Evolutionary conservation across 352 stramenopile species (phyloP), one percentile per base, ranked within the genome.

Genomic region (Pythium brassicae): DNA sequence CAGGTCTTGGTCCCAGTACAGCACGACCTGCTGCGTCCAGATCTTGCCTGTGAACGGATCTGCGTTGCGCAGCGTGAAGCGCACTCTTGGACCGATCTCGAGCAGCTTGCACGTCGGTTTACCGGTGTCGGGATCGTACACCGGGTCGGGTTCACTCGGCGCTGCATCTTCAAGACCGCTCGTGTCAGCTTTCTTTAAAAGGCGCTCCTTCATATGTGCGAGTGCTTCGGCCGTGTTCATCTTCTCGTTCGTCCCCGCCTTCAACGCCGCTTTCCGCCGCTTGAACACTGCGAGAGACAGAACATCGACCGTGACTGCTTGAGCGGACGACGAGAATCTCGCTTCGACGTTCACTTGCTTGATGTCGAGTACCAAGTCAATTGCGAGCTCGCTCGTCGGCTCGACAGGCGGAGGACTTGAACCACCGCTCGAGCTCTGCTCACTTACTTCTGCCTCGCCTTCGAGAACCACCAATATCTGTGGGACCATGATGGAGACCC

Each of bases 1-100:
- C 23, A 89, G 59, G 14, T 87, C 74, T 34, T 89, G 77, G 47
- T 91, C 78, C 81, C 81, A 91, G 48, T 89, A 91, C 5, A 89
- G 3, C 1, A 71, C 68, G 7, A 76, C 65, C 60, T 82, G 78
- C 34, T 87, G 63, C 3, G 73, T 52, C 19, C 71, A 72, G 9
- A 89, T 48, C 55, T 77, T 78, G 4, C 56, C 70, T 26, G 81
- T 74, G 25, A 88, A 75, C 45, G 81, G 81, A 19, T 75, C 55
- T 11, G 76, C 59, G 25, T 68, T 85, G 2, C 75, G 79, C 12
- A 86, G 56, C 34, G 83, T 35, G 6, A 91, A 61, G 8, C 68
- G 83, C 20, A 71, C 75, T 61, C 74, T 88, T 1, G 78, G 68
- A 0, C 71, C 57, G 25, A 91, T 56, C 55, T 89, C 81, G 8